Percentiles rank a stretch among this genome's conserved stretches.
Evolutionary conservation across 352 stramenopile genomes (phyloP).

Genomic region (Thalassiosira hispida): DNA sequence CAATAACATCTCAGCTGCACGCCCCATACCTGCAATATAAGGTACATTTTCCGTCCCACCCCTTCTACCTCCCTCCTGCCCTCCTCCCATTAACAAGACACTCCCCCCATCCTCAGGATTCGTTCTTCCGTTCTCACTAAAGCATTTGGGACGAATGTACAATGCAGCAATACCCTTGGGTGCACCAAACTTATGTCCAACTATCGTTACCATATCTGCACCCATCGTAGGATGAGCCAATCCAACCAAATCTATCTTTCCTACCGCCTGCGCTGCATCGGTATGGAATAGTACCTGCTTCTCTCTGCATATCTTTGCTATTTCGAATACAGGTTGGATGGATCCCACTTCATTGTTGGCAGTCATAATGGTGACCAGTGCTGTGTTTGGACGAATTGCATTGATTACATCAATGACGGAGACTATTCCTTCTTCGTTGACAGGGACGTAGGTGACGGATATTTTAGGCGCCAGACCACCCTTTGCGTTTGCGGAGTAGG

Average conservation of each 20-base stretch:
- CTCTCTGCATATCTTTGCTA: constrained; percentile 79
- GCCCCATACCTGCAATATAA: constrained; percentile 92
- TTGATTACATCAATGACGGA: constrained; percentile 84
- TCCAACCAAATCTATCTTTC: constrained; percentile 90
- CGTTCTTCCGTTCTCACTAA: constrained; percentile 35
- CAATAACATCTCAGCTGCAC: constrained; percentile 80
- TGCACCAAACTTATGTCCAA: constrained; percentile 97
- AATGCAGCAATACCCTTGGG: constrained; percentile 91
- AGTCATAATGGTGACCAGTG: constrained; percentile 96
- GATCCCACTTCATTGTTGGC: constrained; percentile 99
- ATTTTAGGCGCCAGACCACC: constrained; percentile 45
- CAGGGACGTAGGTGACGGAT: constrained; percentile 83
- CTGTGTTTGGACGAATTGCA: constrained; percentile 88
- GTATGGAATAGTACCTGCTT: constrained; percentile 93
- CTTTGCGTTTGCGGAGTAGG: constrained; percentile 42
- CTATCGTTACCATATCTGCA: constrained; percentile 95
- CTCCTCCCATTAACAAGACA: constrained; percentile 90
- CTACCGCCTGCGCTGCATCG: constrained; percentile 95
- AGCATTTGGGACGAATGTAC: constrained; percentile 80
- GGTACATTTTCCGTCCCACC: constrained; percentile 97
- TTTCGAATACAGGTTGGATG: constrained; percentile 92
- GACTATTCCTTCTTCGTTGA: constrained; percentile 85
- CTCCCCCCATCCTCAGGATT: constrained; percentile 52
- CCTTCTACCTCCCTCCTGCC: constrained; percentile 91
- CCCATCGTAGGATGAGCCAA: constrained; percentile 86